These are phyloP conservation scores for Amanita pseudoporphyria DNA, from an alignment of 768 basidiomycete genomes.

Conservation along the genomic window DNA sequence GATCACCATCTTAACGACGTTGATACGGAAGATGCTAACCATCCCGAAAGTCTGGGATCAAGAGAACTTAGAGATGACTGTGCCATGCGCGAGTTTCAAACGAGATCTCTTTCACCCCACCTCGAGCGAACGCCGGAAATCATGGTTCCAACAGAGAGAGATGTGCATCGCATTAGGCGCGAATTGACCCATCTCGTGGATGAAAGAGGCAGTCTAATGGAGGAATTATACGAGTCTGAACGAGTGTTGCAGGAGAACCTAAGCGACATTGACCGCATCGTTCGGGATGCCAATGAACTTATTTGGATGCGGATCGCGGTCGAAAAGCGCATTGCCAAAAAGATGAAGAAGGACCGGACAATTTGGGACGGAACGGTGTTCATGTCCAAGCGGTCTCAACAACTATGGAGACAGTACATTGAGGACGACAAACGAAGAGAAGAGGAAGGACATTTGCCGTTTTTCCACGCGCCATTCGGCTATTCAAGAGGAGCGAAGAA, in stretches of 20 bases:
- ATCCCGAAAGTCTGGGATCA: neutral
- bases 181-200: constrained; percentile 4
- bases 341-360: constrained; percentile 16
- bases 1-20: neutral
- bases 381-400: constrained; percentile 11
- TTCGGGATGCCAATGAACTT: constrained; percentile 10
- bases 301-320: constrained; percentile 10
- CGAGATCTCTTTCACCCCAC: neutral
- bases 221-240: constrained; percentile 13
- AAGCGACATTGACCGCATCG: constrained; percentile 4
- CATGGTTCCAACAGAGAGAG: neutral
- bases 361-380: constrained; percentile 22
- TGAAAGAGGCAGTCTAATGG: constrained; percentile 5
- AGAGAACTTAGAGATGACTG: neutral
- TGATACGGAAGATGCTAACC: neutral
- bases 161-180: constrained; percentile 3
- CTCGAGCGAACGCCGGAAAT: neutral
- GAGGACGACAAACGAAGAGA: neutral
- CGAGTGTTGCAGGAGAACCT: constrained; percentile 10
- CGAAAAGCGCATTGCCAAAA: constrained; percentile 6
- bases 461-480: constrained; percentile 4
- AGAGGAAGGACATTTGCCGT: constrained; percentile 5
- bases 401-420: constrained; percentile 10
- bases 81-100: neutral
- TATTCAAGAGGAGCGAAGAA: neutral